These are phyloP conservation scores for Metrosideros polymorpha DNA, from an alignment of 441 rosid species.

Conservation along the genomic window DNA sequence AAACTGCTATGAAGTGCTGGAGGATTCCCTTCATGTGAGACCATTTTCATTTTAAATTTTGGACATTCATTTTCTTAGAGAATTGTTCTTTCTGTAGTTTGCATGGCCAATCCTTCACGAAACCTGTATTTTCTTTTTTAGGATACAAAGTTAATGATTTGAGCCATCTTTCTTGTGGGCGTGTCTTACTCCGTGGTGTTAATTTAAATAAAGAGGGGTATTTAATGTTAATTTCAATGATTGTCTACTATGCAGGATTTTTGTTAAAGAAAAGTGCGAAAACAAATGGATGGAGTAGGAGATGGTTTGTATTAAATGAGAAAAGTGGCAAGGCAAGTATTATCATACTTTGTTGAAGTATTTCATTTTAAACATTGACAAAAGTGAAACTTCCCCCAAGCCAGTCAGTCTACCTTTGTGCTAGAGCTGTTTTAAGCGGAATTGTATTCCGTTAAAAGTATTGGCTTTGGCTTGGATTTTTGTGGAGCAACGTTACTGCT, in stretches of 20 bases:
- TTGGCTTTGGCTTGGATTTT: neutral
- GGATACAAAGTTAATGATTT: neutral
- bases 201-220: neutral
- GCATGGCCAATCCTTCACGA: neutral
- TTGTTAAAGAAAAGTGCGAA: slow-evolving; percentile 88
- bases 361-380: neutral
- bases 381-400: neutral
- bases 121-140: neutral
- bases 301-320: slow-evolving; percentile 98
- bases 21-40: neutral
- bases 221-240: neutral
- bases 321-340: slow-evolving; percentile 85
- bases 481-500: neutral
- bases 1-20: neutral
- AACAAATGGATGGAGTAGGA: slow-evolving; percentile 85
- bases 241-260: slow-evolving; percentile 32
- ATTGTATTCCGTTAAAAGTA: neutral
- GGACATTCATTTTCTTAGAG: neutral
- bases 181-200: neutral
- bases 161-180: neutral
- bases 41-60: neutral
- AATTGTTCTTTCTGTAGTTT: neutral
- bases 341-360: neutral
- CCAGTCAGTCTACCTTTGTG: neutral
- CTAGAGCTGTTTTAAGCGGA: neutral